Evolutionary conservation across 2,329 filamentous ascomycete genomes (phyloP).

Genomic region (Myriosclerotinia duriaeana): DNA sequence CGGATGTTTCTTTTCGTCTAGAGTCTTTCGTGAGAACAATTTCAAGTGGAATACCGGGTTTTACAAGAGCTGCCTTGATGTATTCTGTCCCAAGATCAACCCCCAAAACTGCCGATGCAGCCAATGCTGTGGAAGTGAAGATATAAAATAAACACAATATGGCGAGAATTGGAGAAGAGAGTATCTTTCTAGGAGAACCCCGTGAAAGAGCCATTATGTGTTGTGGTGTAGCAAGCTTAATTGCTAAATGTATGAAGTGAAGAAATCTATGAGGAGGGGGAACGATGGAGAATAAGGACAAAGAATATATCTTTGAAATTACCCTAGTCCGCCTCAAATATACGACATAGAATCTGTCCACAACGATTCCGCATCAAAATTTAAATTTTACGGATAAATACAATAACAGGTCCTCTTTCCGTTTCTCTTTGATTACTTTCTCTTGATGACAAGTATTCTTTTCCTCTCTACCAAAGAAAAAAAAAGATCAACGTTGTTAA

Average conservation of each 20-base stretch:
- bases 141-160: conserved; percentile 40
- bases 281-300: background rate
- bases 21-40: conserved; percentile 98
- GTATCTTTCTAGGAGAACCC: conserved; percentile 27
- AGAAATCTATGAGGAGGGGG: conserved; percentile 19
- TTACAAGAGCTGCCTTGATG: conserved; percentile 93
- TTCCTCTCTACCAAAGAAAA: background rate
- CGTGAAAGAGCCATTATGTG: conserved; percentile 36
- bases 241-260: conserved; percentile 36
- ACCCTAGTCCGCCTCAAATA: conserved; percentile 24
- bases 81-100: conserved; percentile 95
- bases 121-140: conserved; percentile 41
- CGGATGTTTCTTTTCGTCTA: conserved; percentile 88
- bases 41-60: conserved; percentile 94
- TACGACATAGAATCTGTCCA: conserved; percentile 39
- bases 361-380: conserved; percentile 24
- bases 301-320: conserved; percentile 10
- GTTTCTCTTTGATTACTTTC: background rate
- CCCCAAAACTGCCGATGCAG: conserved; percentile 72
- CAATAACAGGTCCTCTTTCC: background rate
- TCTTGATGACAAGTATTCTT: conserved; percentile 16
- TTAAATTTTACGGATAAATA: background rate
- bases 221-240: conserved; percentile 24
- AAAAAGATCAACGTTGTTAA: background rate
- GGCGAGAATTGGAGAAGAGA: conserved; percentile 35